phyloP scores from a whole-genome alignment of 2,329 filamentous ascomycete genomes.

The Phoma sp. region DNA sequence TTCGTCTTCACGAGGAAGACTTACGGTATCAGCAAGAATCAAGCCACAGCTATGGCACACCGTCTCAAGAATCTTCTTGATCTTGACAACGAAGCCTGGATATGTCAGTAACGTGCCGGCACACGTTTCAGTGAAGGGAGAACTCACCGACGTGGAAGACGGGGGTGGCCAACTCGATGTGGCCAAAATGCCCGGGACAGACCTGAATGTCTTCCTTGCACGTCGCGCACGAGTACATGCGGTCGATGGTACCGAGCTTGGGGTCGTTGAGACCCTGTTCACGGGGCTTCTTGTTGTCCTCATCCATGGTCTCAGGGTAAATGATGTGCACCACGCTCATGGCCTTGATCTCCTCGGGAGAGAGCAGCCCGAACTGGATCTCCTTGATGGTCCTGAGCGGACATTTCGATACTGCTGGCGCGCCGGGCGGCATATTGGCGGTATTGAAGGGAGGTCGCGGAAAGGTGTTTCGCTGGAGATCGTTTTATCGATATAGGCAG shows the following conservation, averaged over 20 bases:
- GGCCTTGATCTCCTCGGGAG: slow-evolving; percentile 97
- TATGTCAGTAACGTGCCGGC: slow-evolving; percentile 13
- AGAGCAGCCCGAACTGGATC: slow-evolving; percentile 98
- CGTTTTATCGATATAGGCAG: slow-evolving; percentile 26
- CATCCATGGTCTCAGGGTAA: slow-evolving; percentile 99
- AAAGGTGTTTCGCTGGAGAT: slow-evolving; percentile 13
- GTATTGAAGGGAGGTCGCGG: slow-evolving; percentile 17
- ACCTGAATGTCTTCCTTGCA: slow-evolving; percentile 95
- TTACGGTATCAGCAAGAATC: slow-evolving; percentile 96
- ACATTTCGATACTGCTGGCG: slow-evolving; percentile 72
- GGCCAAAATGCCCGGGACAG: slow-evolving; percentile 97
- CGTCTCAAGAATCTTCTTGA: slow-evolving; percentile 98
- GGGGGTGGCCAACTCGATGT: slow-evolving; percentile 95
- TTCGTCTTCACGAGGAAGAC: slow-evolving; percentile 69
- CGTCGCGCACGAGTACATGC: slow-evolving; percentile 93
- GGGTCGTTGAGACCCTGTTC: slow-evolving; percentile 94
- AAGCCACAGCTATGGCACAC: slow-evolving; percentile 99
- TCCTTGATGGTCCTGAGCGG: slow-evolving; percentile 97
- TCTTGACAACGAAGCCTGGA: slow-evolving; percentile 93
- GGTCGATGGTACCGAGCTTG: slow-evolving; percentile 93
- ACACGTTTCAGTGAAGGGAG: slow-evolving; percentile 25
- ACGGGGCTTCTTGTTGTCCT: slow-evolving; percentile 87
- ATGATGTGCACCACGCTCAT: slow-evolving; percentile 97
- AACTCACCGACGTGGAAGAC: slow-evolving; percentile 81
- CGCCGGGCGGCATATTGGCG: slow-evolving; percentile 77